Base-by-base conservation (phyloP, 192 early-diverging fungal species). In the Obelidium mucronatum region DNA sequence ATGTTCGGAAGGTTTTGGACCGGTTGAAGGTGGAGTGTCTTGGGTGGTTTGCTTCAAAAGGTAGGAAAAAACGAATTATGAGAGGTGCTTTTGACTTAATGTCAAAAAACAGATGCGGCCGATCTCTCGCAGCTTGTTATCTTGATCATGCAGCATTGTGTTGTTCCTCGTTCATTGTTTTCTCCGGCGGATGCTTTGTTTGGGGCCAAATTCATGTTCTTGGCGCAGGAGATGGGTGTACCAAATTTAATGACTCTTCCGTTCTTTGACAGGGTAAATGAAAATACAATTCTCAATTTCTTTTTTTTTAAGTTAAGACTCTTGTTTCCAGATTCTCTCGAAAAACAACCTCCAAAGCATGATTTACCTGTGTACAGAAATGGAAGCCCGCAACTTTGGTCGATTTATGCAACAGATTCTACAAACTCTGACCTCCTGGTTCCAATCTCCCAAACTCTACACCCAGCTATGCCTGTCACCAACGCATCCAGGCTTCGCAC, bases 161-260 rank as follows among this genome's bases (percentile, higher is more conserved):
- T 96, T 31, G 83, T 86, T 35, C 94, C 94, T 26, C 84, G 94
- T 34, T 81, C 87, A 51, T 48, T 89, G 6, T 80, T 89, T 2
- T 93, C 92, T 1, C 81, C 84, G 8, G 72, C 84, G 2, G 94
- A 96, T 77, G 93, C 94, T 0, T 74, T 90, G 1, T 96, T 84
- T 77, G 91, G 89, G 36, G 91, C 93, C 6, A 88, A 91, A 72
- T 93, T 94, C 74, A 82, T 94, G 30, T 78, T 86, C 37, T 40
- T 87, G 36, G 88, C 94, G 87, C 94, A 96, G 56, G 78, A 81
- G 3, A 73, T 94, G 3, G 91, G 90, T 13, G 87, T 89, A 0
- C 80, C 81, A 22, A 91, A 92, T 60, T 90, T 96, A 39, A 91
- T 91, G 0, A 93, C 86, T 2, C 62, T 94, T 0, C 85, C 89